Evolutionary conservation across 768 basidiomycete species (phyloP), one percentile per base, ranked within the genome.

Genomic region (Rhizopogon salebrosus): DNA sequence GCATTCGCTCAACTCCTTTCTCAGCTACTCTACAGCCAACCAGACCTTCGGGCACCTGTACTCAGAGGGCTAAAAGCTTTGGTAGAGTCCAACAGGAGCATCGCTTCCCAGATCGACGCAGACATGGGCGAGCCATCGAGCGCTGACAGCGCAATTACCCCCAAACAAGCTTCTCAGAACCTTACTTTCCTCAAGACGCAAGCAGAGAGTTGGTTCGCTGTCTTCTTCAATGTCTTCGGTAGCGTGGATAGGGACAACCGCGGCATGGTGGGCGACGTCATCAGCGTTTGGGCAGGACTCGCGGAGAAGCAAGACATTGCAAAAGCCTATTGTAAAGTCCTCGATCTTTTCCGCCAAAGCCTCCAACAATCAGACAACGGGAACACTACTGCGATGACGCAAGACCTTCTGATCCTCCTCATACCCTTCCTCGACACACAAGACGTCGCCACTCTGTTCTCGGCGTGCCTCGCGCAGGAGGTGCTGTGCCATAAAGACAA

Each of bases 161-260:
- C 74, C 14, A 75, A 76, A 37, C 79, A 83, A 61, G 92, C 89
- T 2, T 61, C 70, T 29, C 73, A 72, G 41, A 94, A 94, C 59
- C 57, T 98, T 24, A 73, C 66, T 1, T 88, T 89, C 68, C 74
- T 98, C 51, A 81, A 79, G 38, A 77, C 76, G 0, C 88, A 98
- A 64, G 86, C 80, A 0, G 89, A 93, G 65, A 97, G 92, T 62
- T 95, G 97, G 88, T 80, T 98, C 31, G 86, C 92, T 1, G 93
- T 98, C 4, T 75, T 97, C 41, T 94, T 98, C 76, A 99, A 99
- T 65, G 87, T 99, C n/a, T 98, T 95, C 70, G 81, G 88, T 53
- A 91, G 80, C 54, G 83, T 89, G 29, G 81, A 79, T n/a, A 77
- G 83, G 46, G 93, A 97, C 56, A 71, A 65, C 45, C 75, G 89